A percentile compares a stretch with the other conserved stretches of the same genome.
phyloP scores from a whole-genome alignment of 352 stramenopile species.

The Pythium guiyangense region DNA sequence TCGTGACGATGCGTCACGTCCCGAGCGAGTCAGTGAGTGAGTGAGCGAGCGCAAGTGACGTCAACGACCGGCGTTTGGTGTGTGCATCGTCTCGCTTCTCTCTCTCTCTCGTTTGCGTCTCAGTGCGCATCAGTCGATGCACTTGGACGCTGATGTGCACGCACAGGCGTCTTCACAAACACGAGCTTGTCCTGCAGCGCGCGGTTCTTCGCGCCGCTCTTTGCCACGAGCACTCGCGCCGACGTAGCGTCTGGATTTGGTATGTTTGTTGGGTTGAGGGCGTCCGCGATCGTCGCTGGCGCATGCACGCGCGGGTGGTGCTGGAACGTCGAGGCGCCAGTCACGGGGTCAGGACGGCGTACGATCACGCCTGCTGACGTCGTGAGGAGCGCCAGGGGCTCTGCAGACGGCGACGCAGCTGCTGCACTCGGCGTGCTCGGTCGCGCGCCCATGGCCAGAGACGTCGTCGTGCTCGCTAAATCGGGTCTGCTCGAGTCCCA shows the following conservation, averaged over 20 bases:
- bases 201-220: constrained; percentile 33
- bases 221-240: constrained; percentile 26
- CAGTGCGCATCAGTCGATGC: background rate
- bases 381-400: constrained; percentile 35
- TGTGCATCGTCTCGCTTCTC: background rate
- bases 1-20: background rate
- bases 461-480: background rate
- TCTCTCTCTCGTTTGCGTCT: background rate
- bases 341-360: constrained; percentile 21
- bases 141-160: background rate
- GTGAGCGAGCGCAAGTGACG: background rate
- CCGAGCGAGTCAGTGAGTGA: background rate
- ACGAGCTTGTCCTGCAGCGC: constrained; percentile 47
- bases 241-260: too few species aligned
- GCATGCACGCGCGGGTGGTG: constrained; percentile 37
- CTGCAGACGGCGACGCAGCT: constrained; percentile 15
- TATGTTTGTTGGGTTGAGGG: background rate
- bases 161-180: constrained; percentile 48
- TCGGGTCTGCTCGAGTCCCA: too few species aligned
- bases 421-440: constrained; percentile 20
- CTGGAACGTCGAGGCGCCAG: constrained; percentile 28
- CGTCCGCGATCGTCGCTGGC: constrained; percentile 6
- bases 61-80: background rate
- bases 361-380: constrained; percentile 52
- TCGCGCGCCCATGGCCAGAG: constrained; percentile 24